Evolutionary conservation across 202 grass and related monocot genomes (phyloP), one percentile per base, ranked within the genome.

Genomic region (Elaeis oleifera): DNA sequence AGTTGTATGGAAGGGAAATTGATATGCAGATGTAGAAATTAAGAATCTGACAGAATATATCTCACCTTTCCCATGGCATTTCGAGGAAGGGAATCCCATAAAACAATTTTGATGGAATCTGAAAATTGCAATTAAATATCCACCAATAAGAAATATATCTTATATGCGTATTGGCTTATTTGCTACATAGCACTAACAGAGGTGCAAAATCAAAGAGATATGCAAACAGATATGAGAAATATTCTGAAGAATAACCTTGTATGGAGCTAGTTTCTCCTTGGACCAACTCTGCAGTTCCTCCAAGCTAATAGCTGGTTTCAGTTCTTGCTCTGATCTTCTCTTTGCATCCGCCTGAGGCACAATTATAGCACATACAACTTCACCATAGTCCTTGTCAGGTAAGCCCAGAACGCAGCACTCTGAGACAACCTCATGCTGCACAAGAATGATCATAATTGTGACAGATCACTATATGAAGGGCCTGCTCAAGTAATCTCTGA

Each of bases 21-120:
- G 25, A 18, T 32, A 22, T 21, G 6, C 20, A 36, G 31, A 71
- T 21, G 32, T 58, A 19, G 11, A 24, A 26, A 56, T 11, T 8
- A 15, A 17, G 4, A 66, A 69, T 50, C 7, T 68, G 29, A 23
- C 50, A 26, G 4, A 20, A 50, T 1, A 70, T 3, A 64, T 76
- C 16, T 71, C 44, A 97, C 92, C 87, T 97, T 91, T 79, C 88
- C 81, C 92, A 97, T 97, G 65, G 92, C 87, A 81, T 97, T 97
- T 63, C 92, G 79, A 81, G 92, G 92, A 76, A 97, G 87, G 68
- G 79, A 79, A 81, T 89, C 82, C 92, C 82, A 85, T 70, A 92
- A 15, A 81, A 83, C 80, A 97, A 75, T 75, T 74, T 89, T 25
- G 82, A 91, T 21, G 92, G 92, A 79, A 97, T 89, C 84, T 97